Base-by-base conservation (phyloP, 2,329 filamentous ascomycete genomes). In the Ophiostoma novo-ulmi region DNA sequence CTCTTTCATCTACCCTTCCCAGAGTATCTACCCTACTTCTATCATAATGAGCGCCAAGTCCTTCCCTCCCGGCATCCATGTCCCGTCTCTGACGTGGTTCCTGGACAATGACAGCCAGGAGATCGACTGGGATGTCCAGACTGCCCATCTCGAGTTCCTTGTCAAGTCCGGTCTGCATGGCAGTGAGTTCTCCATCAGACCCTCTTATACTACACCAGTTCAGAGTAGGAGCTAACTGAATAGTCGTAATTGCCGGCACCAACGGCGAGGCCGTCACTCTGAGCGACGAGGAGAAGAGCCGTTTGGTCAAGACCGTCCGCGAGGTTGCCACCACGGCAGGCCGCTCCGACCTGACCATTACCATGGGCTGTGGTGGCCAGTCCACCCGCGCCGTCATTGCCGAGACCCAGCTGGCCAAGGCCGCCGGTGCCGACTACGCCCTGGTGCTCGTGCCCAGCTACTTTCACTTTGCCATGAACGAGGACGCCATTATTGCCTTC, bases 201-300 rank as follows among this genome's bases (percentile, higher is more conserved):
- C 44, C 8, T 20, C 4, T 7, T 7, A 6, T 31, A 31, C 31
- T 31, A n/a, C 44, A n/a, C 41, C 11, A 14, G 31, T 31, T 31
- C 31, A 44, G 41, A 48, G 44, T 20, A 48, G 20, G 6, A 48
- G 17, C 44, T 48, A 48, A 48, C 17, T 20, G 17, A 20, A n/a
- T 48, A 48, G 44, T 48, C 44, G 44, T 48, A 20, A 48, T 48
- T 48, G 44, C 44, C 17, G 44, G 44, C 44, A 48, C 44, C 74
- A 92, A 92, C 75, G 90, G 90, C 75, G 90, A 93, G 79, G 88
- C 90, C 10, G 89, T 91, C 3, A 89, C 91, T 72, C 82, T 92
- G 5, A 86, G 86, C 63, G 83, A 85, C 71, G 82, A 85, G 17
- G 90, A 92, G 78, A 87, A 90, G 75, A 82, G 84, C 68, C 80